Conservation (phyloP, 495 filamentous ascomycete species). For the Neurospora africana region DNA sequence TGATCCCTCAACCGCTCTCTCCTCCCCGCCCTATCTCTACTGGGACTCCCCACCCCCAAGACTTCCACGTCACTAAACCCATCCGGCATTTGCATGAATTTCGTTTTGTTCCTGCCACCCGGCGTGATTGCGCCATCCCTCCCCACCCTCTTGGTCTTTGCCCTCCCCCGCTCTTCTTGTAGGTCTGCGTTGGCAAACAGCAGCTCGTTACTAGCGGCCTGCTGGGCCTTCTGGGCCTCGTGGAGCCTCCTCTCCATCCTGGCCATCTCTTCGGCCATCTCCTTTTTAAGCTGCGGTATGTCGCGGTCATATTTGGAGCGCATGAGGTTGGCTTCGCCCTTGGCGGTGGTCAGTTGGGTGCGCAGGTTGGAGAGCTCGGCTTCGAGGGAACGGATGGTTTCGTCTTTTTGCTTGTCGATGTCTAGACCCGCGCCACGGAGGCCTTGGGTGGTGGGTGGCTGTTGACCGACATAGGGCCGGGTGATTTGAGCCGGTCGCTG, state of each 20-base stretch:
- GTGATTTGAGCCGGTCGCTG: background rate
- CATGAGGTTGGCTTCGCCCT: constrained; percentile 42
- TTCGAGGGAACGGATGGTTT: constrained; percentile 19
- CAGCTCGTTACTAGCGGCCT: constrained; percentile 37
- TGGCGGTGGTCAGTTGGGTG: constrained; percentile 32
- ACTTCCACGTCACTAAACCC: constrained; percentile 47
- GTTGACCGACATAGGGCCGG: constrained; percentile 8
- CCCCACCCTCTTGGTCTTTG: constrained; percentile 21
- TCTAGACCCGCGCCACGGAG: background rate
- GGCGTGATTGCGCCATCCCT: constrained; percentile 33
- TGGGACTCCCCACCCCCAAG: constrained; percentile 24
- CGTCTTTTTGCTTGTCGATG: constrained; percentile 6
- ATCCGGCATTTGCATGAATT: constrained; percentile 29
- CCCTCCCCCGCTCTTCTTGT: constrained; percentile 34
- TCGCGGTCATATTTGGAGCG: constrained; percentile 42
- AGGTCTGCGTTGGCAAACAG: constrained; percentile 43
- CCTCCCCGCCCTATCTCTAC: constrained; percentile 26
- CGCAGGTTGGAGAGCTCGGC: constrained; percentile 27
- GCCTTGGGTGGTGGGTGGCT: constrained; percentile 5
- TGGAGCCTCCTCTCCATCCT: constrained; percentile 37
- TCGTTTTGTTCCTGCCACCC: constrained; percentile 32
- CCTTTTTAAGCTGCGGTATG: constrained; percentile 32
- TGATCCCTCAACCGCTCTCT: constrained; percentile 14
- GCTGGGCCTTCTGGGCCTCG: constrained; percentile 33
- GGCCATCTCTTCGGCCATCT: constrained; percentile 34